Percentiles rank a stretch among this genome's conserved stretches.
Conservation (phyloP, 306 rosid genomes). For the barrel medic (Medicago truncatula) region MtrunA17r5.0-ANR NC_053042.1:32964501-32965000, state of each 20-base stretch:
- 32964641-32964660: constrained; percentile 83
- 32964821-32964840: constrained; percentile 60
- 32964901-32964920: constrained; percentile 65
- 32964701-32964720: constrained; percentile 89
- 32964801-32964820: constrained; percentile 64
- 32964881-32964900: constrained; percentile 73
- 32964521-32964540: constrained; percentile 88
- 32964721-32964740: constrained; percentile 77
- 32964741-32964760: constrained; percentile 71
- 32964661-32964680: constrained; percentile 90
- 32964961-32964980: constrained; percentile 87
- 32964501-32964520: constrained; percentile 80
- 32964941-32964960: constrained; percentile 64
- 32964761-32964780: constrained; percentile 81
- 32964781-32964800: constrained; percentile 52
- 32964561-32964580: constrained; percentile 83
- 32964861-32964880: constrained; percentile 81
- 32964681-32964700: constrained; percentile 82
- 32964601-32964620: constrained; percentile 80
- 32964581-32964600: constrained; percentile 91
- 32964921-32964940: constrained; percentile 78
- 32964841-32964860: constrained; percentile 61
- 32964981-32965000: constrained; percentile 70
- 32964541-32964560: constrained; percentile 90
- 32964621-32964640: constrained; percentile 79